Base-by-base conservation (phyloP, 495 filamentous ascomycete genomes). In the Evernia prunastri region DNA sequence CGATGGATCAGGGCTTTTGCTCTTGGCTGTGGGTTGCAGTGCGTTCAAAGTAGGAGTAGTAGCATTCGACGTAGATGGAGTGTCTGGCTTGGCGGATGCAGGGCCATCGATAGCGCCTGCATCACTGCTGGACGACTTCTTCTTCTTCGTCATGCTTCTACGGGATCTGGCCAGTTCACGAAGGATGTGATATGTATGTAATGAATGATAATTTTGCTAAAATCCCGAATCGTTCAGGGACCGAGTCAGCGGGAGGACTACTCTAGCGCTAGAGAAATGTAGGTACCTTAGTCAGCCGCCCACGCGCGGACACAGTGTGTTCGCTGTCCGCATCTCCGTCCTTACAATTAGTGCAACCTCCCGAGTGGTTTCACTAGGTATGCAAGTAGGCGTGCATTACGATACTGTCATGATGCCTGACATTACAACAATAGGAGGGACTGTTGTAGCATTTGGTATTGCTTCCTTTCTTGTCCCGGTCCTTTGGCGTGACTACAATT, bases 71-170 rank as follows among this genome's bases (percentile, higher is more conserved):
- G 18, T 51, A n/a, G n/a, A 39, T 23, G 51, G 60, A 58, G 56
- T 54, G 20, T 43, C 51, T 18, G 40, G 61, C 49, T 67, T 40
- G 17, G 67, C 56, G 20, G 43, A 65, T 33, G 63, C 58, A 56
- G 64, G 31, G n/a, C 59, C 63, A 40, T 45, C 42, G 27, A 63
- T n/a, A 40, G 51, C 4, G 39, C 60, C 60, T 20, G 60, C 60
- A 59, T 69, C 59, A 62, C 71, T 64, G 56, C 66, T 59, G 27
- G 71, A 62, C 69, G 71, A 62, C 69, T 76, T 78, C 70, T 78
- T 79, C 70, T 73, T 79, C 69, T 78, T 81, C 72, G 78, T 81
- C 60, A 63, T 61, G 33, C 27, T 45, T 60, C 9, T 11, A 31
- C 49, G 17, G 6, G 18, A 31, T 31, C 9, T 31, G 27, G 27